Percentiles rank a stretch among this genome's conserved stretches.
These are phyloP conservation scores for Trapa bicornis DNA, from an alignment of 345 rosid genomes.

Conservation along the genomic window DNA sequence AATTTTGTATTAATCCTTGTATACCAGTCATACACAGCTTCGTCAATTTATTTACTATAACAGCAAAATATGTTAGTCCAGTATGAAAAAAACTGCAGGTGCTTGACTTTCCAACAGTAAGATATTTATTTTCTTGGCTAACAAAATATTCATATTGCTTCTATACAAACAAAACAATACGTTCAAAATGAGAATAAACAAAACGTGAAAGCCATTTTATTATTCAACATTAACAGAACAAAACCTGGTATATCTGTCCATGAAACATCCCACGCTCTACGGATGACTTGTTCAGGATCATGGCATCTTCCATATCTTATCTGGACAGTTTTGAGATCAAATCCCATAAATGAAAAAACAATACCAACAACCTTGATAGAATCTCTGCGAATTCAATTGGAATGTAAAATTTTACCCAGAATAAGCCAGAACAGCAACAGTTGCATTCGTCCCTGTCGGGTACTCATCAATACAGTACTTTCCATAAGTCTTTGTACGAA, in stretches of 20 bases:
- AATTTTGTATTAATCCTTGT: neutral
- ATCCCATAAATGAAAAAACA: neutral
- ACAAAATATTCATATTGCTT: too few species aligned
- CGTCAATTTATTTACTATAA: neutral
- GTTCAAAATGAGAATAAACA: too few species aligned
- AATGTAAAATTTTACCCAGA: conserved; percentile 48
- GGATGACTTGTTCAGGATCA: conserved; percentile 92
- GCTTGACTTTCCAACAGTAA: neutral
- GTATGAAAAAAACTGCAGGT: neutral
- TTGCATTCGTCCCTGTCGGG: conserved; percentile 94
- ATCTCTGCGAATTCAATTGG: neutral
- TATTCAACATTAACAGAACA: conserved; percentile 1
- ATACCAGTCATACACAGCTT: neutral
- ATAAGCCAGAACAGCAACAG: conserved; percentile 91
- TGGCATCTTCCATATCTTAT: conserved; percentile 99
- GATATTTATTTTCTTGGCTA: too few species aligned
- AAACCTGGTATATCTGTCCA: conserved; percentile 97
- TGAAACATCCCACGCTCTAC: conserved; percentile 93
- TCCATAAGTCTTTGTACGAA: conserved; percentile 62
- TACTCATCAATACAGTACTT: conserved; percentile 66
- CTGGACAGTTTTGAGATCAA: conserved; percentile 18
- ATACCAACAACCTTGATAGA: conserved; percentile 1
- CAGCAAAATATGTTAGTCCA: neutral
- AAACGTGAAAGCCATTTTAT: too few species aligned
- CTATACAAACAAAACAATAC: too few species aligned